Evolutionary conservation across 1,284 basidiomycete species (phyloP).

Genomic region (Naganishia albida): DNA sequence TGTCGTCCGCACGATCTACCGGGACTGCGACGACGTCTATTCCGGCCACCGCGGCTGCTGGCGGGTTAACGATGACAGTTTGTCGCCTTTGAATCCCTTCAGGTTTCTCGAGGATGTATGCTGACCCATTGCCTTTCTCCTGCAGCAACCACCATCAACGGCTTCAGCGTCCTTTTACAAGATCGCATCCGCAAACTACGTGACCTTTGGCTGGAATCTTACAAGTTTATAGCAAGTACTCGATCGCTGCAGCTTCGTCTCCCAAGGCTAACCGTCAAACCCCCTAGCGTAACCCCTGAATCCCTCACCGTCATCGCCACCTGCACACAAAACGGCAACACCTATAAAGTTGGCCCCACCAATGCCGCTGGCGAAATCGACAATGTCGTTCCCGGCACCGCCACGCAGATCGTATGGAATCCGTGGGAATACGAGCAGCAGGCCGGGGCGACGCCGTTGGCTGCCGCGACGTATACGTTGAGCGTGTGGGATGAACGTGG

Average conservation of each 20-base stretch:
- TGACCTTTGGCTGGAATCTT: conserved; percentile 93
- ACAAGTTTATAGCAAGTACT: conserved; percentile 63
- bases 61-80: conserved; percentile 49
- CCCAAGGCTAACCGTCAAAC: conserved; percentile 3
- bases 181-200: conserved; percentile 69
- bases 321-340: conserved; percentile 76
- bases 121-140: background rate
- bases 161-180: conserved; percentile 80
- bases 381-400: conserved; percentile 66
- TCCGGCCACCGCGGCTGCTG: conserved; percentile 50
- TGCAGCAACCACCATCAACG: conserved; percentile 68
- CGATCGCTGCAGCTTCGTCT: background rate
- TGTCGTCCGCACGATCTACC: conserved; percentile 15
- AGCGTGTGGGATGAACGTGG: conserved; percentile 79
- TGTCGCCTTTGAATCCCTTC: background rate
- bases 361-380: conserved; percentile 52
- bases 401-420: conserved; percentile 77
- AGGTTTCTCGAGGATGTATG: background rate
- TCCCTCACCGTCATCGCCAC: conserved; percentile 77
- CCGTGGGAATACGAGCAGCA: conserved; percentile 71
- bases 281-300: conserved; percentile 61
- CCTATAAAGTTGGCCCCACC: conserved; percentile 80
- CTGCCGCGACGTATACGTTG: conserved; percentile 72
- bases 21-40: conserved; percentile 38
- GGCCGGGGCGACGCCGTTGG: conserved; percentile 68